A percentile compares a stretch with the other conserved stretches of the same genome.
Evolutionary conservation across 306 rosid species (phyloP).

Genomic region (Canavalia ensiformis): DNA sequence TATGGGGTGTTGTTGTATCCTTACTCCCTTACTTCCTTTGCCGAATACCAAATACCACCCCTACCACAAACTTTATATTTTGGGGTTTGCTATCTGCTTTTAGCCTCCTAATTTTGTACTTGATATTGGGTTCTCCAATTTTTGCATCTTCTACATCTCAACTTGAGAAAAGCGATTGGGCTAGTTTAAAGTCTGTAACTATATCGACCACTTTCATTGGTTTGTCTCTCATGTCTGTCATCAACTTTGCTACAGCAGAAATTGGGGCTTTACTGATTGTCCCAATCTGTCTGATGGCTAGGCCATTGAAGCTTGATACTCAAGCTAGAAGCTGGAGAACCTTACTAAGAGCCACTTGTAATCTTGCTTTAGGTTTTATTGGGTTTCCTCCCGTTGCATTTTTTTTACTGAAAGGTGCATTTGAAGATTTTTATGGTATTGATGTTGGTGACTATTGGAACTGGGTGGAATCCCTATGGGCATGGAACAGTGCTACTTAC

Average conservation of each 20-base stretch:
- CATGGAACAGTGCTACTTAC: conserved; percentile 96
- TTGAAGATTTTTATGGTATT: conserved; percentile 57
- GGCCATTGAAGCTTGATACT: conserved; percentile 78
- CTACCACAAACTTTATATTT: conserved; percentile 58
- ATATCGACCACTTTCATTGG: conserved; percentile 80
- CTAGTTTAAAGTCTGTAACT: conserved; percentile 86
- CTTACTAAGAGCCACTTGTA: conserved; percentile 63
- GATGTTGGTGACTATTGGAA: conserved; percentile 77
- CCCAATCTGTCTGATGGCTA: conserved; percentile 84
- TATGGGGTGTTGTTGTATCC: conserved; percentile 85
- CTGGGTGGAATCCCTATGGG: conserved; percentile 96
- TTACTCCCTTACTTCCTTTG: conserved; percentile 77
- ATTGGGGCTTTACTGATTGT: conserved; percentile 84
- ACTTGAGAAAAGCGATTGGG: conserved; percentile 67
- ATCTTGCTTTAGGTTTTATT: conserved; percentile 70
- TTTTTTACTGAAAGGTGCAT: conserved; percentile 62
- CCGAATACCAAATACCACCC: conserved; percentile 66
- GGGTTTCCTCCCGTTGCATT: conserved; percentile 80
- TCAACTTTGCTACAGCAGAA: conserved; percentile 94
- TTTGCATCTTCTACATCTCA: conserved; percentile 53
- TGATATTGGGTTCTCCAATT: conserved; percentile 66
- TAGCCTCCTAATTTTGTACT: conserved; percentile 60
- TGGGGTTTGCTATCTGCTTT: conserved; percentile 74
- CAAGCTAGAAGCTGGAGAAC: conserved; percentile 57
- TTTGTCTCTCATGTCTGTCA: conserved; percentile 87